Evolutionary conservation across 2,329 filamentous ascomycete species (phyloP), one percentile per base, ranked within the genome.

Genomic region (Westerdykella aurantiaca): DNA sequence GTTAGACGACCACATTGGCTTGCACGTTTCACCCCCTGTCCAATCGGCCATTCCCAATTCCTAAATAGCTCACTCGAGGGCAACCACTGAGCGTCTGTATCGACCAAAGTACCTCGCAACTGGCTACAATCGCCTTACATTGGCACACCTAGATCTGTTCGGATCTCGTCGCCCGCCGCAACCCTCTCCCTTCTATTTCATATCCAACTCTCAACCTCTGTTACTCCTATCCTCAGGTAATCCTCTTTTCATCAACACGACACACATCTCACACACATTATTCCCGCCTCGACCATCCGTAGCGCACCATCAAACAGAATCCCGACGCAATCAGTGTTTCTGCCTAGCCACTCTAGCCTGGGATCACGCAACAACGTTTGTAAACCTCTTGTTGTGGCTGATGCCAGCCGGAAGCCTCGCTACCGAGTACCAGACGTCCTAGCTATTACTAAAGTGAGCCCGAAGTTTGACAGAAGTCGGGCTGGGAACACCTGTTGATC

Each of bases 1-100:
- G 50, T 57, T 54, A 47, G 55, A 49, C 43, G 52, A 63, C 48
- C 55, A 14, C 50, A 66, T 66, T 67, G 64, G 64, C 57, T 55
- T 56, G 53, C 54, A 52, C 63, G 63, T 68, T 67, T 68, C 65
- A 69, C 44, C 56, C 64, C 61, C 63, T 64, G 63, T 49, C 54
- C 48, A 53, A 49, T 57, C 53, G 55, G 53, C 62, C 60, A 59
- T 52, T 53, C 44, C 52, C 52, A 52, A 53, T 50, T 58, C 47
- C 50, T 52, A 57, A 64, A 61, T 66, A 67, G 66, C 62, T 62
- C 54, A 21, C 41, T 53, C 48, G 52, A 51, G 44, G 50, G 49
- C 64, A 56, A 64, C 67, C 64, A 69, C 55, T 68, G 45, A 66
- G 46, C 63, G 50, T 49, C 44, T 54, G 48, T 57, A 64, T 49